Evolutionary conservation across 768 basidiomycete species (phyloP), one percentile per base, ranked within the genome.

Genomic region (Leccinum truebloodii): DNA sequence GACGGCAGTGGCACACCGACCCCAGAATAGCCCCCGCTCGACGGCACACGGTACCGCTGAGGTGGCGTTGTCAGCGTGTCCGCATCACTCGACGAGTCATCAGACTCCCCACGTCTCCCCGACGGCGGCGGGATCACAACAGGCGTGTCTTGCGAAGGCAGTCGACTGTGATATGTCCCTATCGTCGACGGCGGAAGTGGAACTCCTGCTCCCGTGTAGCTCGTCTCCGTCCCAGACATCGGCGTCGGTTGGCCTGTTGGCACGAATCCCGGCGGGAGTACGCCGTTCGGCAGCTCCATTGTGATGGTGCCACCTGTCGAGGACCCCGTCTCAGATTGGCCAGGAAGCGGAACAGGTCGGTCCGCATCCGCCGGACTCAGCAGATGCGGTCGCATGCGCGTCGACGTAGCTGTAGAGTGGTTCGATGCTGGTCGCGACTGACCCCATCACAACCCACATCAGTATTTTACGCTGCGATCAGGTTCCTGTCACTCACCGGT

Each of bases 281-380:
- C 63, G 1, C 72, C 71, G 12, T 66, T 62, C 1, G 71, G 65
- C 18, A 76, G 28, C 1, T 54, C 64, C 62, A 77, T 69, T 60
- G 62, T 65, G n/a, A 70, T 65, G 34, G 61, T 64, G 8, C 54
- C 44, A 4, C 61, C 57, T 18, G 58, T 52, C 53, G 37, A 22
- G 1, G 63, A 60, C 53, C 1, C 60, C 28, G n/a, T 44, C 4
- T 61, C 50, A 8, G 57, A 61, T 13, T 63, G 55, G 0, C 62
- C 55, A 2, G 75, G 75, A 16, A 73, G 72, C 7, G 77, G 71
- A n/a, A 75, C 46, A 0, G 72, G 72, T n/a, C 75, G 67, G 34
- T 77, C 76, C 3, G 78, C 78, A 49, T 79, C 79, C 5, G 73
- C 77, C 48, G 77, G 76, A 54, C 77, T 79, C n/a, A 79, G 65